These are phyloP conservation scores for Suaeda aralocaspica DNA, from an alignment of 148 eudicot species.

Conservation along the genomic window DNA sequence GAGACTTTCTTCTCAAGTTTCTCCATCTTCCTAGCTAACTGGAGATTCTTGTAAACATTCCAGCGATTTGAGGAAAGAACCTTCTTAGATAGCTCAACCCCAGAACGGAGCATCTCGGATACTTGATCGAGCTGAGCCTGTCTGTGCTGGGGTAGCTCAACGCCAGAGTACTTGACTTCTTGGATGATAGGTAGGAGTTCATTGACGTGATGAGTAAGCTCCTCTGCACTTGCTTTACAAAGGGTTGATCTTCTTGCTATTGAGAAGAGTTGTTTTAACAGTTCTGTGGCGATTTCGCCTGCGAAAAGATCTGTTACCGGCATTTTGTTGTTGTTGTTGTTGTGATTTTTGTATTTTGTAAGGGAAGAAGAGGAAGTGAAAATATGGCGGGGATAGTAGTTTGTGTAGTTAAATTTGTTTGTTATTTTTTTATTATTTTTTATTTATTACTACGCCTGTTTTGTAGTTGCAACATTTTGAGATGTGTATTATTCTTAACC, in stretches of 20 bases:
- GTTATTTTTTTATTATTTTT: no score
- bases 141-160: slow-evolving; percentile 58
- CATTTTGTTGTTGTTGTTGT: slow-evolving; percentile 29
- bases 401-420: not conserved
- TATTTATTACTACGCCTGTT: no score
- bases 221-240: slow-evolving; percentile 57
- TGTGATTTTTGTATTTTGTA: no score
- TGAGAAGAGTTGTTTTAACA: slow-evolving; percentile 46
- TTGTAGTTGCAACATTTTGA: no score
- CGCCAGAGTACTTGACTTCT: slow-evolving; percentile 76
- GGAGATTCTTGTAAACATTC: slow-evolving; percentile 73
- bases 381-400: not conserved
- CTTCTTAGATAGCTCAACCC: slow-evolving; percentile 49
- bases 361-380: not conserved
- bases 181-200: slow-evolving; percentile 69
- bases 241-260: slow-evolving; percentile 38
- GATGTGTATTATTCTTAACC: no score
- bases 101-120: slow-evolving; percentile 44
- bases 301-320: slow-evolving; percentile 69
- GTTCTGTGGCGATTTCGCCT: slow-evolving; percentile 85
- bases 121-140: slow-evolving; percentile 66
- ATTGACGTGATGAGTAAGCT: slow-evolving; percentile 37
- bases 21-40: slow-evolving; percentile 70
- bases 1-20: slow-evolving; percentile 55
- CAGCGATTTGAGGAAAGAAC: slow-evolving; percentile 53